phyloP scores from a whole-genome alignment of 2,329 filamentous ascomycete species.

The Penicillium sp. region DNA sequence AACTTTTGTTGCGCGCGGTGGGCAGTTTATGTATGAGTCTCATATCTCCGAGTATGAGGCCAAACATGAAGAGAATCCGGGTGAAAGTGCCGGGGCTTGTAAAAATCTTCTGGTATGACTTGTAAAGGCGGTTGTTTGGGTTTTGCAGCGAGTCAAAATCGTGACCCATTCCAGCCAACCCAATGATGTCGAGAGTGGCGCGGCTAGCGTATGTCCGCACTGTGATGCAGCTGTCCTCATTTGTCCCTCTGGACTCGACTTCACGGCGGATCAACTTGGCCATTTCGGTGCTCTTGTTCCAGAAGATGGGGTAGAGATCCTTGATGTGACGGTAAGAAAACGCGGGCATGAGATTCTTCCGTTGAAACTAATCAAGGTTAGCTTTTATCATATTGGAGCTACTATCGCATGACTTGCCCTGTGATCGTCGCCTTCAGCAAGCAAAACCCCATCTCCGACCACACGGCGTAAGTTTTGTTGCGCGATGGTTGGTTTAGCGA shows the following conservation, averaged over 20 bases:
- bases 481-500: slow-evolving; percentile 61
- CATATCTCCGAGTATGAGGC: slow-evolving; percentile 59
- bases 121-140: slow-evolving; percentile 59
- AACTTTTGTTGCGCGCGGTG: slow-evolving; percentile 66
- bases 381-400: background rate
- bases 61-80: slow-evolving; percentile 57
- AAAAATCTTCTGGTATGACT: slow-evolving; percentile 31
- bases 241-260: slow-evolving; percentile 36
- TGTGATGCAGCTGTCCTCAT: slow-evolving; percentile 52
- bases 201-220: slow-evolving; percentile 65
- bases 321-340: slow-evolving; percentile 87
- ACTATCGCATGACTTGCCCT: slow-evolving; percentile 49
- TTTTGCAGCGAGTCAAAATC: slow-evolving; percentile 68
- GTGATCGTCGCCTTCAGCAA: slow-evolving; percentile 90
- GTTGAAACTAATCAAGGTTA: slow-evolving; percentile 50
- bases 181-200: slow-evolving; percentile 74
- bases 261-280: slow-evolving; percentile 59
- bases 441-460: slow-evolving; percentile 52
- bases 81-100: slow-evolving; percentile 12
- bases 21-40: slow-evolving; percentile 66
- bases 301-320: slow-evolving; percentile 80
- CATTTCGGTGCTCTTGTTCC: slow-evolving; percentile 71
- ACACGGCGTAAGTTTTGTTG: slow-evolving; percentile 37
- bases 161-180: slow-evolving; percentile 67
- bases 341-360: slow-evolving; percentile 76